These are phyloP conservation scores for Chlamydomonas sp. DNA, from an alignment of 139 green algal genomes.

Conservation along the genomic window DNA sequence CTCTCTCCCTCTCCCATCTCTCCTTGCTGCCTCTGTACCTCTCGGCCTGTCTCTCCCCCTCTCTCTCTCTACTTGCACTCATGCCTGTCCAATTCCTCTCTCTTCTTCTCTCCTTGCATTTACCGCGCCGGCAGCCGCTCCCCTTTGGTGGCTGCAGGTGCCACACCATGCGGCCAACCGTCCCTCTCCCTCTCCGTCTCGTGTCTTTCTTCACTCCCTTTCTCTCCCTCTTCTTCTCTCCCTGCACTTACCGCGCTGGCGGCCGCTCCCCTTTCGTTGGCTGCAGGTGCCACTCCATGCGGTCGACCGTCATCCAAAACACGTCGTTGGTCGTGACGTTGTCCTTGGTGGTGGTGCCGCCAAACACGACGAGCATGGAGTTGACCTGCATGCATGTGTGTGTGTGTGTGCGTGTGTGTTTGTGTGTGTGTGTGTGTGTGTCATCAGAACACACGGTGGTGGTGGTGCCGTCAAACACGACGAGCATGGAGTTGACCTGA, in stretches of 20 bases:
- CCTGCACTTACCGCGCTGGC: background rate
- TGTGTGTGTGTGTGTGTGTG: too few relatives aligned
- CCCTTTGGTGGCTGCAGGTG: slow-evolving; percentile 50
- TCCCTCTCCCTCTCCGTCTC: too few relatives aligned
- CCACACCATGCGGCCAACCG: slow-evolving; percentile 80
- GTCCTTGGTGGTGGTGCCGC: slow-evolving; percentile 57
- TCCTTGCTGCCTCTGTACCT: too few relatives aligned
- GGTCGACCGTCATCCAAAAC: slow-evolving; percentile 66
- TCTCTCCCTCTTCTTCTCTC: too few relatives aligned
- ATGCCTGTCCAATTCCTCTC: too few relatives aligned
- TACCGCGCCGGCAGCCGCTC: slow-evolving; percentile 33
- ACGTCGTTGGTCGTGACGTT: slow-evolving; percentile 54
- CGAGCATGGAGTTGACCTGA: slow-evolving; percentile 53
- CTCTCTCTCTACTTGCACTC: too few relatives aligned
- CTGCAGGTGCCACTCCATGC: slow-evolving; percentile 75
- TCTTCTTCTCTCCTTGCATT: too few relatives aligned
- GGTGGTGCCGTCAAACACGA: slow-evolving; percentile 65
- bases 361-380: slow-evolving; percentile 66
- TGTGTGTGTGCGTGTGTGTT: background rate
- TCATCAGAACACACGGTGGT: too few relatives aligned
- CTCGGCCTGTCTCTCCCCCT: too few relatives aligned
- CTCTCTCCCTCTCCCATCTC: too few relatives aligned
- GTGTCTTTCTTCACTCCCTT: too few relatives aligned
- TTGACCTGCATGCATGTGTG: slow-evolving; percentile 32
- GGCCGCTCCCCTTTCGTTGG: slow-evolving; percentile 53